A percentile compares a stretch with the other conserved stretches of the same genome.
Evolutionary conservation across 257 asterid species (phyloP).

Genomic region (Ballota nigra): DNA sequence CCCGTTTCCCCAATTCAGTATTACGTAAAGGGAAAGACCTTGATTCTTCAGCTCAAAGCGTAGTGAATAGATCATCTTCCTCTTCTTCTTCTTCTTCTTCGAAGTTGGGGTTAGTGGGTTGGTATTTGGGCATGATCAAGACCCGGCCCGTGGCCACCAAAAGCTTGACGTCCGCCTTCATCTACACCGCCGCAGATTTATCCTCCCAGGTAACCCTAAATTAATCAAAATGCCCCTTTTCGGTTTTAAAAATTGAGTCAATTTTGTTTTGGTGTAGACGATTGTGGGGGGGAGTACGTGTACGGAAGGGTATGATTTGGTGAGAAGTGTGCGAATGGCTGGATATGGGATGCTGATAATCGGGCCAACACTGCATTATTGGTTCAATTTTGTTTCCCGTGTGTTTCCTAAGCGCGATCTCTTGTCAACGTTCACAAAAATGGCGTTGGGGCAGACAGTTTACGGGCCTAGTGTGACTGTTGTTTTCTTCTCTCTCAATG

Average conservation of each 20-base stretch:
- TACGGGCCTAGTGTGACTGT: slow-evolving; percentile 69
- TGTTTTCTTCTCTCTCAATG: slow-evolving; percentile 71
- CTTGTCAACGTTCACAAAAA: slow-evolving; percentile 57
- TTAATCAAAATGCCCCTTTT: neutral
- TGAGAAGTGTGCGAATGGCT: slow-evolving; percentile 50
- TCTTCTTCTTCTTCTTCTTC: slow-evolving; percentile 25
- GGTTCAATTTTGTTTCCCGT: slow-evolving; percentile 60
- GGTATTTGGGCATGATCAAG: slow-evolving; percentile 71
- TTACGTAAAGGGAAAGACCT: slow-evolving; percentile 29
- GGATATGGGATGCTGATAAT: slow-evolving; percentile 44
- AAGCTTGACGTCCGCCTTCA: slow-evolving; percentile 62
- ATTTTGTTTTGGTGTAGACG: slow-evolving; percentile 27
- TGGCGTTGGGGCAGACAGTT: slow-evolving; percentile 66
- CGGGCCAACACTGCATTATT: slow-evolving; percentile 51
- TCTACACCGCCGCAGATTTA: slow-evolving; percentile 75
- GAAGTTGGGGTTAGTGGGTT: slow-evolving; percentile 44
- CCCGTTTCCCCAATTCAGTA: slow-evolving; percentile 38
- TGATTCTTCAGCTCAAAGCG: slow-evolving; percentile 24
- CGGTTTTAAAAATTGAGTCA: neutral
- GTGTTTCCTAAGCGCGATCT: slow-evolving; percentile 64
- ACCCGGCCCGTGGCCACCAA: slow-evolving; percentile 71
- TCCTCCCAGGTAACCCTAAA: slow-evolving; percentile 60
- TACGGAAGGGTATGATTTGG: slow-evolving; percentile 36
- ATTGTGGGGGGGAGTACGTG: slow-evolving; percentile 26
- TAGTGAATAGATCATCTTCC: slow-evolving; percentile 15